phyloP scores from a whole-genome alignment of 306 rosid genomes.

The Dryas drummondii region DNA sequence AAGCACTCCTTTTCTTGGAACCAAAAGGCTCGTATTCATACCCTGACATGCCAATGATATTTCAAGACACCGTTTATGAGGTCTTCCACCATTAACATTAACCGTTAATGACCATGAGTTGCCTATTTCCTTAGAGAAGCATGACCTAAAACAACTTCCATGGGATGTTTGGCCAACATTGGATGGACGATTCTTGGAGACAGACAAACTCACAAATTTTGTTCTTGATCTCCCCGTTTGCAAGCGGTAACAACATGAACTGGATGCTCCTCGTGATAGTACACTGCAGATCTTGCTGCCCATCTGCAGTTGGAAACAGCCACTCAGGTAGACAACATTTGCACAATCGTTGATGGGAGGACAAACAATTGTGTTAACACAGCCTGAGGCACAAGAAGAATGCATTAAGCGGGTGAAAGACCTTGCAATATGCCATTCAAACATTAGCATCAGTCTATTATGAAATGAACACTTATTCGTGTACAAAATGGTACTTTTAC shows the following conservation, averaged over 20 bases:
- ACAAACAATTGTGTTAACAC: slow-evolving; percentile 50
- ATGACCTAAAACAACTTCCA: slow-evolving; percentile 50
- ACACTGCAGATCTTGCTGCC: slow-evolving; percentile 60
- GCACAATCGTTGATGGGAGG: slow-evolving; percentile 44
- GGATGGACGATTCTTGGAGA: slow-evolving; percentile 39
- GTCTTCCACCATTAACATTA: slow-evolving; percentile 38
- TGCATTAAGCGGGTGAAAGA: slow-evolving; percentile 22
- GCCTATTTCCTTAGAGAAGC: slow-evolving; percentile 50
- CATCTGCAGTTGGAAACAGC: slow-evolving; percentile 45
- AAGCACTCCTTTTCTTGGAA: slow-evolving; percentile 50
- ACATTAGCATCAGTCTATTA: neutral
- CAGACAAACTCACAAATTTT: slow-evolving; percentile 41
- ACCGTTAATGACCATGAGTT: slow-evolving; percentile 28
- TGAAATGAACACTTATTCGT: neutral
- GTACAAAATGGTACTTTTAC: neutral
- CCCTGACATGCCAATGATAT: slow-evolving; percentile 56
- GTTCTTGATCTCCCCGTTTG: slow-evolving; percentile 32
- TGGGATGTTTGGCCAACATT: slow-evolving; percentile 44
- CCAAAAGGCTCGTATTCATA: slow-evolving; percentile 51
- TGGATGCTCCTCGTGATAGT: slow-evolving; percentile 44
- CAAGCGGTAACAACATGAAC: slow-evolving; percentile 42
- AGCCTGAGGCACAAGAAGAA: slow-evolving; percentile 54
- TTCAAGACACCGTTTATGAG: slow-evolving; percentile 35
- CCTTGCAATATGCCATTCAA: slow-evolving; percentile 3
- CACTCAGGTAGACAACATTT: slow-evolving; percentile 44